These are phyloP conservation scores for Onygena corvina DNA, from an alignment of 2,329 filamentous ascomycete species.

Conservation along the genomic window DNA sequence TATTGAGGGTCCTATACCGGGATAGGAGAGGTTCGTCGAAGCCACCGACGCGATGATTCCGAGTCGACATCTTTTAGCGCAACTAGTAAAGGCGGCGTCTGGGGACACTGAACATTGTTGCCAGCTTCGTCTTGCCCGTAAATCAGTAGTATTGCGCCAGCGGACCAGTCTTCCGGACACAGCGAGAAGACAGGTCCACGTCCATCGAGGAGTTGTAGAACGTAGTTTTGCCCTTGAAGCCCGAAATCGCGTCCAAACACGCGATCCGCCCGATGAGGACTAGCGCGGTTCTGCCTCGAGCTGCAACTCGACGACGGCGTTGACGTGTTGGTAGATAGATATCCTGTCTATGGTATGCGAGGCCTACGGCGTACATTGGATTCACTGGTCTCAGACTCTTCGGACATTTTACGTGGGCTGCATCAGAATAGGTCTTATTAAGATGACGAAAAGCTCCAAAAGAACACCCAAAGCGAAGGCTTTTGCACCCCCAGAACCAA, in stretches of 20 bases:
- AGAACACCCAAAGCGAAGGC: background rate
- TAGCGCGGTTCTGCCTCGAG: slow-evolving; percentile 12
- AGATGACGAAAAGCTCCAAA: slow-evolving; percentile 2
- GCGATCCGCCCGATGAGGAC: slow-evolving; percentile 8
- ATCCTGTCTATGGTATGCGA: too few species aligned
- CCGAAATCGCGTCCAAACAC: slow-evolving; percentile 7
- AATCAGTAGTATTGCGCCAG: slow-evolving; percentile 16
- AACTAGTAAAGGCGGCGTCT: background rate
- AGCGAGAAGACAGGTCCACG: background rate
- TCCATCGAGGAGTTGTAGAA: background rate
- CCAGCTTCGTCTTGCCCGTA: background rate
- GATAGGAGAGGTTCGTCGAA: background rate
- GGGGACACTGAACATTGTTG: background rate
- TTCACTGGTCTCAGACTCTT: background rate
- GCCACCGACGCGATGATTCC: background rate
- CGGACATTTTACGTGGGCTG: background rate
- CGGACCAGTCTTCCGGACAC: too few species aligned
- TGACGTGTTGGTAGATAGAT: too few species aligned
- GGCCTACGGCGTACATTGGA: background rate
- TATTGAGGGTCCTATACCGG: background rate
- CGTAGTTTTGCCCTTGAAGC: background rate
- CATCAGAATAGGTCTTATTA: background rate
- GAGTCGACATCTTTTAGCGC: background rate
- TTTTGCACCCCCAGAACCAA: background rate
- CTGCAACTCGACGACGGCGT: too few species aligned